A percentile compares a stretch with the other conserved stretches of the same genome.
Conservation (phyloP, 371 early-diverging fungal genomes). For the Apophysomyces trapeziformis region DNA sequence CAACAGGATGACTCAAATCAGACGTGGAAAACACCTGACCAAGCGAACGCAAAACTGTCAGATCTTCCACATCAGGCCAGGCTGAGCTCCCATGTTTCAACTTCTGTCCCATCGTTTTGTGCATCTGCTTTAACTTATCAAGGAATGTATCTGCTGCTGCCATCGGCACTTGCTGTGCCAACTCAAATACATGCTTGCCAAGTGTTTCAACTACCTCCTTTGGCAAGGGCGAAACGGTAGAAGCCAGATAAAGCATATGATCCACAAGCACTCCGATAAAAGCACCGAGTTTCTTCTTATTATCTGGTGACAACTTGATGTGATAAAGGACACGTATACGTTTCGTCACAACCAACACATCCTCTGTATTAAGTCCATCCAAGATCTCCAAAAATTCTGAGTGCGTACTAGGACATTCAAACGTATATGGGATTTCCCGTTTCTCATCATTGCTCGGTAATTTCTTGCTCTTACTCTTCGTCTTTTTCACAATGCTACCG, state of each 20-base stretch:
- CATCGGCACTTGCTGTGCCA: slow-evolving; percentile 58
- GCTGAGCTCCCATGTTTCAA: slow-evolving; percentile 39
- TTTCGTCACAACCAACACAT: slow-evolving; percentile 71
- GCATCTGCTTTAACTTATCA: slow-evolving; percentile 47
- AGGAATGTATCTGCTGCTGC: slow-evolving; percentile 42
- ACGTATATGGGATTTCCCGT: slow-evolving; percentile 80
- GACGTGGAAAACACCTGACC: slow-evolving; percentile 85
- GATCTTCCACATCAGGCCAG: slow-evolving; percentile 61
- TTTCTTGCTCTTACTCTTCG: slow-evolving; percentile 23
- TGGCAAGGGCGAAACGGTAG: slow-evolving; percentile 54
- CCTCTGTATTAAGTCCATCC: slow-evolving; percentile 58
- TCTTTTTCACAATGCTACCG: slow-evolving; percentile 42
- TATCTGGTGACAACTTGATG: slow-evolving; percentile 75
- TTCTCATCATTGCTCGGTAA: slow-evolving; percentile 27
- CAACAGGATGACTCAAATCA: slow-evolving; percentile 85
- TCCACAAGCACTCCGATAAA: slow-evolving; percentile 70
- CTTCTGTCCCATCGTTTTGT: slow-evolving; percentile 41
- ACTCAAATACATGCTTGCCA: slow-evolving; percentile 55
- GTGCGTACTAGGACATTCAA: slow-evolving; percentile 72
- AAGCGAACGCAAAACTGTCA: slow-evolving; percentile 65
- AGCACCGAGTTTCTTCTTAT: slow-evolving; percentile 67
- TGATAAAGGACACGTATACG: slow-evolving; percentile 86
- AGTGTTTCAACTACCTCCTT: slow-evolving; percentile 57
- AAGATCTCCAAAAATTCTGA: slow-evolving; percentile 40
- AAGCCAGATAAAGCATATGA: slow-evolving; percentile 66